phyloP scores from a whole-genome alignment of 768 basidiomycete species.

The Punctularia strigosozonata region DNA sequence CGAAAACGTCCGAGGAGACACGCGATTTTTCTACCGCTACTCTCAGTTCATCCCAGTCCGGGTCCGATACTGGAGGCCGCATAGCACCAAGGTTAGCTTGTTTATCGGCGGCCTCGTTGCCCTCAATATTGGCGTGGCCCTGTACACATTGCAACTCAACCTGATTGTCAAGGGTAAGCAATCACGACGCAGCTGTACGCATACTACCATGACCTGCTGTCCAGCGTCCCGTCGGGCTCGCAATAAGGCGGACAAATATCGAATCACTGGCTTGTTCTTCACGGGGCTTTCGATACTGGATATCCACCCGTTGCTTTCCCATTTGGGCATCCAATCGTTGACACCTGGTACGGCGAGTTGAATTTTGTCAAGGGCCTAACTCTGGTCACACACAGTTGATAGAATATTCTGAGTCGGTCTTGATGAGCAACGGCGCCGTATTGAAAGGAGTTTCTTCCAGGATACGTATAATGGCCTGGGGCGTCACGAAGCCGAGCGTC shows the following conservation, averaged over 20 bases:
- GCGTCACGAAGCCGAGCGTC: conserved; percentile 2
- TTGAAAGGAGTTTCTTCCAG: conserved; percentile 59
- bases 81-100: conserved; percentile 52
- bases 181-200: background rate
- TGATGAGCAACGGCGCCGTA: conserved; percentile 53
- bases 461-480: conserved; percentile 72
- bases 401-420: conserved; percentile 78
- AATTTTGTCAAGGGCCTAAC: background rate
- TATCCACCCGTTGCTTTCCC: conserved; percentile 44
- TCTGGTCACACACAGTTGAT: conserved; percentile 47
- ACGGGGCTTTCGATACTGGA: conserved; percentile 40
- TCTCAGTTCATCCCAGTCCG: conserved; percentile 39
- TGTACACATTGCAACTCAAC: conserved; percentile 53
- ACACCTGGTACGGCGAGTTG: conserved; percentile 40
- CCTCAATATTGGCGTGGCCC: conserved; percentile 65
- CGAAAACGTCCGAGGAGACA: no score
- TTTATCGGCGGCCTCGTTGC: conserved; percentile 81
- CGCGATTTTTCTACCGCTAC: background rate
- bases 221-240: conserved; percentile 35
- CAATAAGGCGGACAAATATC: conserved; percentile 55
- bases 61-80: conserved; percentile 29
- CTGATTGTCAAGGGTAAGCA: no score
- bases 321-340: conserved; percentile 53
- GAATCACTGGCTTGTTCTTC: conserved; percentile 64
- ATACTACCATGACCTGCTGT: conserved; percentile 29